Percentiles rank a stretch among this genome's conserved stretches.
Evolutionary conservation across 305 asterid genomes (phyloP).

Genomic region (Fraxinus angustifolia): DNA sequence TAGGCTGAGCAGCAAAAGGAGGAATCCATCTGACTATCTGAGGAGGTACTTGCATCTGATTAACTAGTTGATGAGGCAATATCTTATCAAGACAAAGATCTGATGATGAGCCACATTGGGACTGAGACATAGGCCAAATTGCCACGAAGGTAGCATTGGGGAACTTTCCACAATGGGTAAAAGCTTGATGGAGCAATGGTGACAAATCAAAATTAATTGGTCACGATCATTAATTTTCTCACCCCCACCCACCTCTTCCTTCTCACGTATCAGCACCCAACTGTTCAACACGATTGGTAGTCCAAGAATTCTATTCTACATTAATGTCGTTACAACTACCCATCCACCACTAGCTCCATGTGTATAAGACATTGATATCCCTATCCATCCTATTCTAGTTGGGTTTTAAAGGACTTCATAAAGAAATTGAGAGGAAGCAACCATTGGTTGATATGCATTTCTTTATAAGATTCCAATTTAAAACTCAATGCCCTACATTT

Average conservation of each 20-base stretch:
- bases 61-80: too few species aligned
- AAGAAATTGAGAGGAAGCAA: background rate
- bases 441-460: conserved; percentile 19
- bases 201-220: too few species aligned
- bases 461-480: background rate
- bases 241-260: conserved; percentile 14
- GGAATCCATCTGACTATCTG: background rate
- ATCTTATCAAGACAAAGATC: too few species aligned
- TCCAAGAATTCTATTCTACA: conserved; percentile 54
- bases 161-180: too few species aligned
- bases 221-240: too few species aligned
- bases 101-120: too few species aligned
- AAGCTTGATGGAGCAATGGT: too few species aligned
- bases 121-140: too few species aligned
- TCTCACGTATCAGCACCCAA: conserved; percentile 42
- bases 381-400: conserved; percentile 7
- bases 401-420: background rate
- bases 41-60: too few species aligned
- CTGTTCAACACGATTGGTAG: conserved; percentile 31
- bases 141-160: too few species aligned
- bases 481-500: background rate
- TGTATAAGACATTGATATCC: conserved; percentile 42
- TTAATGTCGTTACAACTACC: conserved; percentile 34
- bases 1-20: background rate
- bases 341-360: conserved; percentile 47